phyloP scores from a whole-genome alignment of 257 asterid genomes.

The Solanum dulcamara region DNA sequence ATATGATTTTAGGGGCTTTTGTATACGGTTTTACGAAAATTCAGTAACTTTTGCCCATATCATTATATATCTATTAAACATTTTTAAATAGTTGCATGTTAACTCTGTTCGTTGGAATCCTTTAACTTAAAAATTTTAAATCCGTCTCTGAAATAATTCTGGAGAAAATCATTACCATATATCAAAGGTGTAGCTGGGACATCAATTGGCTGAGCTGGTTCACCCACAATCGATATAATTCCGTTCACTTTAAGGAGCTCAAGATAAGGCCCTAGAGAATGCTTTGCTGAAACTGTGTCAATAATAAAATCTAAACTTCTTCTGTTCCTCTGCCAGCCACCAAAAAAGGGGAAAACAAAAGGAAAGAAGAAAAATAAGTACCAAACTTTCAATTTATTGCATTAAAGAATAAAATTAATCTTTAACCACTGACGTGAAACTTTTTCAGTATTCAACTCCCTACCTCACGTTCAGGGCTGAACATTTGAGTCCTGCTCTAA shows the following conservation, averaged over 20 bases:
- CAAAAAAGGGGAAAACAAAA: not conserved
- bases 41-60: not conserved
- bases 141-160: no score
- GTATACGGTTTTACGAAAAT: not conserved
- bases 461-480: not conserved
- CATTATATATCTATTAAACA: not conserved
- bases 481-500: not conserved
- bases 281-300: slow-evolving; percentile 64
- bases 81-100: not conserved
- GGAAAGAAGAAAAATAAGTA: not conserved
- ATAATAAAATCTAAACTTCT: slow-evolving; percentile 57
- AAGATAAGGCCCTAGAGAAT: slow-evolving; percentile 51
- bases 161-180: slow-evolving; percentile 26
- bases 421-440: not conserved
- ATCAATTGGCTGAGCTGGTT: slow-evolving; percentile 68
- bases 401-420: not conserved
- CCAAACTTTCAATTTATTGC: not conserved
- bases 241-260: slow-evolving; percentile 67
- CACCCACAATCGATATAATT: slow-evolving; percentile 59
- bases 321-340: slow-evolving; percentile 26
- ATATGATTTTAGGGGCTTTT: not conserved
- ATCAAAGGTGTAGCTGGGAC: slow-evolving; percentile 69
- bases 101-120: not conserved
- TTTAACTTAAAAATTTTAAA: no score
- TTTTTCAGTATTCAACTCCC: not conserved